These are phyloP conservation scores for Fusarium udum DNA, from an alignment of 2,329 filamentous ascomycete species.

Conservation along the genomic window DNA sequence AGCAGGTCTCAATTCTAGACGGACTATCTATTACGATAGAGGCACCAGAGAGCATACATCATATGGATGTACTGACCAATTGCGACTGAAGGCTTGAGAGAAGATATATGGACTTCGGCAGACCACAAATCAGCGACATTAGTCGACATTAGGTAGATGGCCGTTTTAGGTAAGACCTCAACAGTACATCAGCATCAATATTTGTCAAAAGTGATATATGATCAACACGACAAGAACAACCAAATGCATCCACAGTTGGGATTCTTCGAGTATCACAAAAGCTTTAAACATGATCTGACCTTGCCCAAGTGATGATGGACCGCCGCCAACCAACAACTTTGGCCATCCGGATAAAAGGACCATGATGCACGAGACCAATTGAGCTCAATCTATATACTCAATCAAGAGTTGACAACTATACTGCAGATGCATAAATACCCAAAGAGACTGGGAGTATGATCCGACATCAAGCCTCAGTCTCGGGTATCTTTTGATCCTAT, in stretches of 20 bases:
- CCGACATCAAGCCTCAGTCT: neutral
- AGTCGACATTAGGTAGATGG: neutral
- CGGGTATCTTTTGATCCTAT: constrained; percentile 3
- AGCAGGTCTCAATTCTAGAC: neutral
- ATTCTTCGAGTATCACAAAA: neutral
- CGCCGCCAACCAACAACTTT: neutral
- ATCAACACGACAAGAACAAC: neutral
- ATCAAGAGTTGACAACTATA: neutral
- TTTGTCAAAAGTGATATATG: neutral
- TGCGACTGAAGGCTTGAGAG: no score
- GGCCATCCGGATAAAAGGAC: neutral
- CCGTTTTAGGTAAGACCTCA: neutral
- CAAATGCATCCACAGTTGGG: neutral
- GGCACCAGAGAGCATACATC: neutral
- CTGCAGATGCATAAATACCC: constrained; percentile 4
- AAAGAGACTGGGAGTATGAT: neutral
- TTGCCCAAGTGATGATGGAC: no score
- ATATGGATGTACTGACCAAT: neutral
- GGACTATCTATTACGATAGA: neutral
- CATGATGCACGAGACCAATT: neutral
- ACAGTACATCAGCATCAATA: neutral
- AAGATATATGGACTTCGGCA: neutral
- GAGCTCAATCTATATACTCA: neutral
- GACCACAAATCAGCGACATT: neutral
- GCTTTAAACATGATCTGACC: neutral